A percentile compares a stretch with the other conserved stretches of the same genome.
These are phyloP conservation scores for Pythium scleroteichum DNA, from an alignment of 352 stramenopile species.

Conservation along the genomic window DNA sequence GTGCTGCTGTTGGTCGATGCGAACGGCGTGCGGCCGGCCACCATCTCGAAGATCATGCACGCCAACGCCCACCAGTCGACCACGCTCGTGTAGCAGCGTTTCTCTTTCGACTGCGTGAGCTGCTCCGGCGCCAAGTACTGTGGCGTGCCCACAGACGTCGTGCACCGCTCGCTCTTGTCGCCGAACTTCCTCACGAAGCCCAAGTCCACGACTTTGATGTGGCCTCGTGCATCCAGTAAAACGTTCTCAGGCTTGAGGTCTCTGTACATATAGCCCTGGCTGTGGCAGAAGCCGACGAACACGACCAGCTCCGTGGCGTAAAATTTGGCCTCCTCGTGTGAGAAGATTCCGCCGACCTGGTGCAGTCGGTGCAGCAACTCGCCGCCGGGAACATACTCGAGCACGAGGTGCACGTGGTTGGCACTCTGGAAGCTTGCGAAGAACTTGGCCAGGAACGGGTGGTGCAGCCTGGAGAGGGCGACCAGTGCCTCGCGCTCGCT, in stretches of 20 bases:
- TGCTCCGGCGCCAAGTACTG: constrained; percentile 79
- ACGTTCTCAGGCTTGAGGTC: constrained; percentile 93
- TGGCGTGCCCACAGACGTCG: constrained; percentile 59
- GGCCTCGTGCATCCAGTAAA: constrained; percentile 66
- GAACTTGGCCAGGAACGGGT: constrained; percentile 56
- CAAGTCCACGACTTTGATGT: constrained; percentile 74
- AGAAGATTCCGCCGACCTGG: constrained; percentile 46
- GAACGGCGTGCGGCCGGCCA: constrained; percentile 73
- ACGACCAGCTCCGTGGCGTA: constrained; percentile 67
- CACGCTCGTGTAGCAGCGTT: constrained; percentile 63
- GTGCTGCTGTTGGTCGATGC: constrained; percentile 25
- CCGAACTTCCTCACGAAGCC: constrained; percentile 56
- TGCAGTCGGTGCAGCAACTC: constrained; percentile 67
- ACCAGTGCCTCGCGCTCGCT: constrained; percentile 51
- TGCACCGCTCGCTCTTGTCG: constrained; percentile 40
- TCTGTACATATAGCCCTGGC: constrained; percentile 72
- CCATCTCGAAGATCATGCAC: constrained; percentile 82
- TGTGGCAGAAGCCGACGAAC: constrained; percentile 58
- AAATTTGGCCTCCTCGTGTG: constrained; percentile 75
- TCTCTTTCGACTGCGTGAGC: constrained; percentile 55
- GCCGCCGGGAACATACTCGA: constrained; percentile 68
- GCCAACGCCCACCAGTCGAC: constrained; percentile 88
- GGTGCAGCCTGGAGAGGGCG: constrained; percentile 36
- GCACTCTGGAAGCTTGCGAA: constrained; percentile 66
- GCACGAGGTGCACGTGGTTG: constrained; percentile 64